These are phyloP conservation scores for Eucalyptus sp. DNA, from an alignment of 345 rosid genomes.

Conservation along the genomic window DNA sequence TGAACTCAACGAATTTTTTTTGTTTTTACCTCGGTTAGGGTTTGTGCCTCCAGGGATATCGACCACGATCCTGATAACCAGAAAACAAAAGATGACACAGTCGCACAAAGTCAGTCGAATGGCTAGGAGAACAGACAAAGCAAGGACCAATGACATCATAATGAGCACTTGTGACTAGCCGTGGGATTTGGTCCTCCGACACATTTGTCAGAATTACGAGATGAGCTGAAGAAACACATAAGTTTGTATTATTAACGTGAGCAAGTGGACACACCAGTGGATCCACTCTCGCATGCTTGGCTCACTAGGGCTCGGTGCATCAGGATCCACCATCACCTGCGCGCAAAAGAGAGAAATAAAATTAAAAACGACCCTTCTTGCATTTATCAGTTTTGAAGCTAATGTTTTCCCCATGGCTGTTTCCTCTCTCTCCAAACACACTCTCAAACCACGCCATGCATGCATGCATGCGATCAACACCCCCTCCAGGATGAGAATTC, in stretches of 20 bases:
- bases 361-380: neutral
- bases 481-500: neutral
- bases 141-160: neutral
- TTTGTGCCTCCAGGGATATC: conserved; percentile 79
- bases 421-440: neutral
- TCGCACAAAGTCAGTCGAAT: neutral
- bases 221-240: neutral
- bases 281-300: conserved; percentile 83
- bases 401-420: neutral
- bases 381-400: neutral
- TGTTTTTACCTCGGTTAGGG: conserved; percentile 37
- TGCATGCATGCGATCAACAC: neutral
- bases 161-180: neutral
- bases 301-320: conserved; percentile 93
- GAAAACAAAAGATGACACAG: neutral
- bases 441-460: neutral
- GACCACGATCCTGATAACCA: conserved; percentile 46
- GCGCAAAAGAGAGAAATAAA: neutral
- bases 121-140: neutral
- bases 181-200: neutral
- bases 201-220: neutral
- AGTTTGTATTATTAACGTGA: neutral
- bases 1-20: neutral
- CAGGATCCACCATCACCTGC: conserved; percentile 90
- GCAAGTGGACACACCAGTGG: conserved; percentile 45